Percentiles rank a stretch among this genome's conserved stretches.
These are phyloP conservation scores for Arthrobotrys conoides DNA, from an alignment of 2,329 filamentous ascomycete genomes.

Conservation along the genomic window DNA sequence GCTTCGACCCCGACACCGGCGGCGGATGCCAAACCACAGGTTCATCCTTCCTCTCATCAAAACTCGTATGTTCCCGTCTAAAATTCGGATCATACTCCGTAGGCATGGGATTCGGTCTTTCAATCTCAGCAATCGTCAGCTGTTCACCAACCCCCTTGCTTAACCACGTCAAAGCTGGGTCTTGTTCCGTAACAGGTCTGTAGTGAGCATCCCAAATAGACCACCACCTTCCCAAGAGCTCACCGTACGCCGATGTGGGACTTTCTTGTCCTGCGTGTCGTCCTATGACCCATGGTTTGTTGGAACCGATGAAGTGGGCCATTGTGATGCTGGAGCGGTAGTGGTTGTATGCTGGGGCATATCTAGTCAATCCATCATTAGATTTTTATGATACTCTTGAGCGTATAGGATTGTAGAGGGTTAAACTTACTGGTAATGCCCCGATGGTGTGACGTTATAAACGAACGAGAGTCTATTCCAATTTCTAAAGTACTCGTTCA, in stretches of 20 bases:
- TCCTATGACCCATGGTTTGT: conserved; percentile 88
- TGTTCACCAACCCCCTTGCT: conserved; percentile 68
- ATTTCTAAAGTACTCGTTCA: conserved; percentile 92
- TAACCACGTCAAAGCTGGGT: conserved; percentile 43
- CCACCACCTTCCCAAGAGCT: conserved; percentile 93
- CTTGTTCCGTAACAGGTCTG: conserved; percentile 67
- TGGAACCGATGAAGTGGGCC: conserved; percentile 92
- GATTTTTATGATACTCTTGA: not conserved
- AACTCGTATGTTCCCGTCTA: conserved; percentile 54
- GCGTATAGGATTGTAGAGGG: not conserved
- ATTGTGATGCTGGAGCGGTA: conserved; percentile 90
- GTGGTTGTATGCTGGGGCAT: conserved; percentile 92
- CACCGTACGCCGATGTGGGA: conserved; percentile 78
- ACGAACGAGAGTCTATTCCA: conserved; percentile 93
- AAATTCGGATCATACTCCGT: conserved; percentile 60
- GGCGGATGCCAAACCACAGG: conserved; percentile 44
- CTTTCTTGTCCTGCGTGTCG: conserved; percentile 69
- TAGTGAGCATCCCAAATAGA: conserved; percentile 92
- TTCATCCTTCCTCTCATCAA: conserved; percentile 62
- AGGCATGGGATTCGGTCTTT: conserved; percentile 38
- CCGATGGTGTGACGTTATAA: conserved; percentile 97
- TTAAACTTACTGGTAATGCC: conserved; percentile 80
- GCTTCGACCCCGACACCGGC: conserved; percentile 64
- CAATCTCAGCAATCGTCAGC: conserved; percentile 48
- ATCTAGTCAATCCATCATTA: conserved; percentile 67